Percentiles rank a stretch among this genome's conserved stretches.
phyloP scores from a whole-genome alignment of 2,329 filamentous ascomycete genomes.

The Xylariaceae sp. region DNA sequence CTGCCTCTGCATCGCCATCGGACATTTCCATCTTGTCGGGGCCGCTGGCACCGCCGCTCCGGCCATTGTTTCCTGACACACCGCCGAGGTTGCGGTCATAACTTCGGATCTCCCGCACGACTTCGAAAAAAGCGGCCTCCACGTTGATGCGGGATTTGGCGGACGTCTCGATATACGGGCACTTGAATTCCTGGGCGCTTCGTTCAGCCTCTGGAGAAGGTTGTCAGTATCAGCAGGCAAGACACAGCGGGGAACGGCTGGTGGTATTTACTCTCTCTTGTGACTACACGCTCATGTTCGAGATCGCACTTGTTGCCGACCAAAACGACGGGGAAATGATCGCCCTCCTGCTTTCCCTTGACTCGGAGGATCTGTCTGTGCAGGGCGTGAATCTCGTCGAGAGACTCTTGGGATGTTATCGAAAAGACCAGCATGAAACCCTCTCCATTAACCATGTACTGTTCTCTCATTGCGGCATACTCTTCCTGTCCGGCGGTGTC shows the following conservation, averaged over 20 bases:
- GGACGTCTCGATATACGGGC: constrained; percentile 99
- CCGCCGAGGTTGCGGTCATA: constrained; percentile 98
- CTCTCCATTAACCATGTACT: constrained; percentile 99
- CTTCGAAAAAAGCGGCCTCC: constrained; percentile 97
- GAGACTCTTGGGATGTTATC: constrained; percentile 94
- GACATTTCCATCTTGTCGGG: constrained; percentile 74
- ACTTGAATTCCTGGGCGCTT: constrained; percentile 60
- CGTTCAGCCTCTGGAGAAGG: constrained; percentile 64
- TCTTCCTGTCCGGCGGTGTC: constrained; percentile 98
- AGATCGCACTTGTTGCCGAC: constrained; percentile 99
- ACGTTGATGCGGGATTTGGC: constrained; percentile 98
- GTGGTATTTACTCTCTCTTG: constrained; percentile 67
- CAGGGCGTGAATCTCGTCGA: constrained; percentile 97
- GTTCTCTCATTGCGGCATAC: constrained; percentile 98
- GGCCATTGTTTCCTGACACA: constrained; percentile 66
- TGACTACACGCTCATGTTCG: constrained; percentile 84
- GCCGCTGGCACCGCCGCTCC: constrained; percentile 56
- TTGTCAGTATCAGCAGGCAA: constrained; percentile 14
- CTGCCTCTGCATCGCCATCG: constrained; percentile 59
- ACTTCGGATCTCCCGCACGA: constrained; percentile 93
- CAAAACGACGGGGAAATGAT: constrained; percentile 99
- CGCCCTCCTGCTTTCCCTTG: constrained; percentile 74
- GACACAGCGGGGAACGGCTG: constrained; percentile 8
- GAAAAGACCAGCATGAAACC: constrained; percentile 97
- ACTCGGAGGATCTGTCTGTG: constrained; percentile 97